Conservation (phyloP, 257 asterid species). For the Handroanthus guayacan region DNA sequence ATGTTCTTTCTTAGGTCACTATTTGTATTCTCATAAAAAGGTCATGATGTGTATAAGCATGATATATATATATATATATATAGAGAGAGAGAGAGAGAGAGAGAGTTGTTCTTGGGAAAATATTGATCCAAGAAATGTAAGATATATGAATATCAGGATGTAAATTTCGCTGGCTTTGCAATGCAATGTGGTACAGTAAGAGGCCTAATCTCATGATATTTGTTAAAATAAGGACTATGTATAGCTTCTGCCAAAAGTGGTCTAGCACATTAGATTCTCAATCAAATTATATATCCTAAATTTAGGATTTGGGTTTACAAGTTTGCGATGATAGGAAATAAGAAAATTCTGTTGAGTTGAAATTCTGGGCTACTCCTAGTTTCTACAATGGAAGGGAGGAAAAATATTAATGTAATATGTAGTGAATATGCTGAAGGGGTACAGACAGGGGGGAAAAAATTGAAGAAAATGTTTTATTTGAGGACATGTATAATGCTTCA, state of each 20-base stretch:
- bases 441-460: background rate
- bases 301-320: background rate
- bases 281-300: background rate
- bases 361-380: constrained; percentile 23
- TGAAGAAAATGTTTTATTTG: constrained; percentile 15
- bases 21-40: constrained; percentile 1
- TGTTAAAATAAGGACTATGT: constrained; percentile 13
- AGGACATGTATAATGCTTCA: constrained; percentile 21
- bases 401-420: constrained; percentile 1
- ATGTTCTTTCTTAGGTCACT: constrained; percentile 4
- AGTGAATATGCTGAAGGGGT: background rate
- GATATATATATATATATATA: background rate
- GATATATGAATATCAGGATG: constrained; percentile 12
- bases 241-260: constrained; percentile 16
- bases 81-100: background rate
- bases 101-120: background rate
- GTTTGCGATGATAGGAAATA: constrained; percentile 22
- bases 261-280: constrained; percentile 12
- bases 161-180: constrained; percentile 16
- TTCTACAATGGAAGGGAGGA: constrained; percentile 16
- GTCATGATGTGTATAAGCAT: constrained; percentile 10
- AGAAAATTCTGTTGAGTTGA: constrained; percentile 5
- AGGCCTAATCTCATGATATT: constrained; percentile 23
- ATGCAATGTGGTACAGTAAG: constrained; percentile 18
- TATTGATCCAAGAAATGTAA: background rate